These are phyloP conservation scores for Heliocybe sulcata DNA, from an alignment of 1,284 basidiomycete species.

Conservation along the genomic window DNA sequence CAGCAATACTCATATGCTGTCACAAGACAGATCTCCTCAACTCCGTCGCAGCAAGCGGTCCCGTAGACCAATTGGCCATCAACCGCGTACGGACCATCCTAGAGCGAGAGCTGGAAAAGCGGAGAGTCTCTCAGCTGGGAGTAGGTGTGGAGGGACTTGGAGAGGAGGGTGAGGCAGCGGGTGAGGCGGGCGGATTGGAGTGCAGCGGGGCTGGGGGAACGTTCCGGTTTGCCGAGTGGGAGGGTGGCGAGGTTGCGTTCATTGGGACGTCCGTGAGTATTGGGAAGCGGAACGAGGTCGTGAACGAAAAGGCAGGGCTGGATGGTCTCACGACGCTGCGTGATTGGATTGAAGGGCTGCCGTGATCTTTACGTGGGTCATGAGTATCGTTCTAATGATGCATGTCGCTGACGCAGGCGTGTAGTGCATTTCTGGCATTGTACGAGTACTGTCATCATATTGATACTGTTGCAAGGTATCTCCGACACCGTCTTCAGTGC, in stretches of 20 bases:
- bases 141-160: conserved; percentile 68
- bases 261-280: conserved; percentile 43
- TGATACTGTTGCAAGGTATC: too few relatives aligned
- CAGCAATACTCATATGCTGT: conserved; percentile 58
- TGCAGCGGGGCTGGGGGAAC: conserved; percentile 38
- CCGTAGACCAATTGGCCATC: conserved; percentile 47
- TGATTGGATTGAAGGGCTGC: neutral
- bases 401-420: too few relatives aligned
- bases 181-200: conserved; percentile 59
- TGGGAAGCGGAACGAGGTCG: neutral
- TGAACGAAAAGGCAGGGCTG: neutral
- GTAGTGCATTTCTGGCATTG: too few relatives aligned
- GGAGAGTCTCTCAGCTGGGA: conserved; percentile 51
- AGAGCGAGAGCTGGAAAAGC: conserved; percentile 75
- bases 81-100: conserved; percentile 66
- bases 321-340: neutral
- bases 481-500: too few relatives aligned
- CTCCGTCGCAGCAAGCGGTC: conserved; percentile 30
- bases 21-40: conserved; percentile 71
- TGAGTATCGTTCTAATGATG: neutral
- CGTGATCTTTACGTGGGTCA: neutral
- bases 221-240: conserved; percentile 73
- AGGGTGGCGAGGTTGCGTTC: conserved; percentile 67
- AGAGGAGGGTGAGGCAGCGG: conserved; percentile 46
- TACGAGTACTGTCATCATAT: too few relatives aligned